phyloP scores from a whole-genome alignment of 129 eudicot species.

The Mikania micrantha region DNA sequence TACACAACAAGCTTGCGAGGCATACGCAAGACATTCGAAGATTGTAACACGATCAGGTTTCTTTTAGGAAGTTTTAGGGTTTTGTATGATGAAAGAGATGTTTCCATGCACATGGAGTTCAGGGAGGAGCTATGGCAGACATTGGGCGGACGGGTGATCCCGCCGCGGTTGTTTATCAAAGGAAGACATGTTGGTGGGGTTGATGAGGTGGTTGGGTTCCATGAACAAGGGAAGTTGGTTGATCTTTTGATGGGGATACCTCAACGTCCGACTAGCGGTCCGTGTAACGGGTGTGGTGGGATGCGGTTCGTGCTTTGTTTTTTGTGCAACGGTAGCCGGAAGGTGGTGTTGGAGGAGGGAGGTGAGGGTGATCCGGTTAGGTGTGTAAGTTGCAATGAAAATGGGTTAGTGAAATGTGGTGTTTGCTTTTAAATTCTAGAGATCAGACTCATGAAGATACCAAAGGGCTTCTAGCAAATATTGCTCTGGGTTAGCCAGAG shows the following conservation, averaged over 20 bases:
- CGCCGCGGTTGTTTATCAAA: conserved; percentile 69
- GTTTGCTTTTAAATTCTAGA: conserved; percentile 36
- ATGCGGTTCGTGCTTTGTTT: conserved; percentile 55
- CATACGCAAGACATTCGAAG: conserved; percentile 77
- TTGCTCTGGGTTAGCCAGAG: too few species aligned
- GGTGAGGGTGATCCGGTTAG: conserved; percentile 7
- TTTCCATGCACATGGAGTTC: conserved; percentile 76
- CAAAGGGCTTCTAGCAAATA: too few species aligned
- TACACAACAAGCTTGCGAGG: conserved; percentile 92
- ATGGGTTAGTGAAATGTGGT: conserved; percentile 67
- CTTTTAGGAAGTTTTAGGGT: conserved; percentile 53
- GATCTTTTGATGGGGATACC: conserved; percentile 48
- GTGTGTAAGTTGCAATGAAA: conserved; percentile 72
- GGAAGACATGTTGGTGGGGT: conserved; percentile 68
- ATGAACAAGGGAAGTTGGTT: conserved; percentile 32
- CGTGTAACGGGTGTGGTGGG: conserved; percentile 68
- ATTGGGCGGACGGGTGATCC: conserved; percentile 48
- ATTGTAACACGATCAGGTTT: conserved; percentile 53
- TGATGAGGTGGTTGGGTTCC: conserved; percentile 59
- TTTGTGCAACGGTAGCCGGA: conserved; percentile 62
- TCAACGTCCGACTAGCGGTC: conserved; percentile 4
- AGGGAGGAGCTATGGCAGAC: conserved; percentile 79
- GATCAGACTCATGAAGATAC: neutral
- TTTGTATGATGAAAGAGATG: conserved; percentile 53
- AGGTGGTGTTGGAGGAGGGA: conserved; percentile 30